A percentile compares a stretch with the other conserved stretches of the same genome.
These are phyloP conservation scores for Alisma plantagoaquatica DNA, from an alignment of 106 monocot species.

Conservation along the genomic window DNA sequence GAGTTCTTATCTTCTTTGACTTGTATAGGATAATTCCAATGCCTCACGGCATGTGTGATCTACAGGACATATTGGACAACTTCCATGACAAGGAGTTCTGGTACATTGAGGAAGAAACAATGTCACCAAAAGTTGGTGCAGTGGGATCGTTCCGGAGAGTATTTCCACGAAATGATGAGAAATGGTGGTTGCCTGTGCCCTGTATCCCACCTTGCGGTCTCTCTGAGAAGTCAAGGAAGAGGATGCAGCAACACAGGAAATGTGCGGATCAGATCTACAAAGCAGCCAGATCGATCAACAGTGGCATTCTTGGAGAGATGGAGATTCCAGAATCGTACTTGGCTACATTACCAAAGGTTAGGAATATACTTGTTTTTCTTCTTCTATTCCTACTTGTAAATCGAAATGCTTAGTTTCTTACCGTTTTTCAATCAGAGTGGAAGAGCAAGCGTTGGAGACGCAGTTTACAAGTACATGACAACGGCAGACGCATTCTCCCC, in stretches of 20 bases:
- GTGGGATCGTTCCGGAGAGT: slow-evolving; percentile 48
- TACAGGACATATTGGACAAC: slow-evolving; percentile 73
- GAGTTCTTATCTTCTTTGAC: no score
- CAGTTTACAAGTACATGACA: slow-evolving; percentile 44
- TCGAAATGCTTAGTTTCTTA: no score
- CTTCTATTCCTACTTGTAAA: no score
- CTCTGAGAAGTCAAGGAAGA: slow-evolving; percentile 29
- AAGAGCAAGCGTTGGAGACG: slow-evolving; percentile 44
- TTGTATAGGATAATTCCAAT: no score
- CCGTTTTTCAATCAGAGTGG: no score
- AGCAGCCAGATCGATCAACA: slow-evolving; percentile 74
- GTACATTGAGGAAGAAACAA: slow-evolving; percentile 59
- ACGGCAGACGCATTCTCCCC: slow-evolving; percentile 47
- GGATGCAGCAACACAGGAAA: slow-evolving; percentile 44
- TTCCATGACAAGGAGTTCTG: slow-evolving; percentile 70
- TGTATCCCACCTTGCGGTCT: slow-evolving; percentile 64
- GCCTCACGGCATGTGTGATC: no score
- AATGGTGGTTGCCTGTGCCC: slow-evolving; percentile 90
- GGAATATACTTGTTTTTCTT: no score
- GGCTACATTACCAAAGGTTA: slow-evolving; percentile 65
- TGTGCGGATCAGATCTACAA: slow-evolving; percentile 76
- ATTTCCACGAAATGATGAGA: slow-evolving; percentile 54
- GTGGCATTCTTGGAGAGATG: slow-evolving; percentile 63
- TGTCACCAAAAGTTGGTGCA: slow-evolving; percentile 18
- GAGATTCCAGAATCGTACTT: slow-evolving; percentile 67